Percentiles rank a stretch among this genome's conserved stretches.
These are phyloP conservation scores for Arthrobotrys musiformis DNA, from an alignment of 2,329 filamentous ascomycete genomes.

Conservation along the genomic window DNA sequence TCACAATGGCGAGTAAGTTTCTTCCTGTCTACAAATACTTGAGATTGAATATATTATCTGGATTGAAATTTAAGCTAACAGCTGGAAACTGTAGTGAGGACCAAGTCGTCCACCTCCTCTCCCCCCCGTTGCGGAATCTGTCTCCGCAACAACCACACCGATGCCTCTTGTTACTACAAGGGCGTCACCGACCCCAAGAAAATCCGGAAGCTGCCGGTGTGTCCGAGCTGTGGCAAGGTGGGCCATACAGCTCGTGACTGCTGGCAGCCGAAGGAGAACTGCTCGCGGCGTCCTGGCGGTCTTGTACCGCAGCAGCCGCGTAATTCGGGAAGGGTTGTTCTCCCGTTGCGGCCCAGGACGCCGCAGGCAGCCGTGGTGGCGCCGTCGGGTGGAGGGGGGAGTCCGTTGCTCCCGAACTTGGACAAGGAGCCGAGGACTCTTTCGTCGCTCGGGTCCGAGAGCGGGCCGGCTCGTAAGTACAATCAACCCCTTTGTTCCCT, in stretches of 20 bases:
- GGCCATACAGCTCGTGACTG: conserved; percentile 22
- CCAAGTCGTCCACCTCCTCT: background rate
- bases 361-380: background rate
- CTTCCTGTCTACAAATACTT: too few relatives aligned
- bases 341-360: background rate
- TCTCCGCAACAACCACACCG: conserved; percentile 35
- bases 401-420: conserved; percentile 1
- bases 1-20: too few relatives aligned
- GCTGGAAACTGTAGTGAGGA: too few relatives aligned
- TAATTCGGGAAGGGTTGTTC: background rate
- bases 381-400: background rate
- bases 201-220: conserved; percentile 20
- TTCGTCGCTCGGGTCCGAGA: conserved; percentile 4
- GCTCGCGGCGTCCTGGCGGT: conserved; percentile 4
- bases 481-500: background rate
- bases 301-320: background rate
- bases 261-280: conserved; percentile 31
- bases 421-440: background rate
- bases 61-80: too few relatives aligned
- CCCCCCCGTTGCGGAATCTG: conserved; percentile 21
- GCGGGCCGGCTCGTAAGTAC: conserved; percentile 11
- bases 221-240: conserved; percentile 13
- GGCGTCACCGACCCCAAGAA: conserved; percentile 19
- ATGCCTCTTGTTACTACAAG: conserved; percentile 29
- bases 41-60: too few relatives aligned